A percentile compares a stretch with the other conserved stretches of the same genome.
Evolutionary conservation across 805 yeast genomes (phyloP).

Genomic region (Saccharomycopsis amapae): DNA sequence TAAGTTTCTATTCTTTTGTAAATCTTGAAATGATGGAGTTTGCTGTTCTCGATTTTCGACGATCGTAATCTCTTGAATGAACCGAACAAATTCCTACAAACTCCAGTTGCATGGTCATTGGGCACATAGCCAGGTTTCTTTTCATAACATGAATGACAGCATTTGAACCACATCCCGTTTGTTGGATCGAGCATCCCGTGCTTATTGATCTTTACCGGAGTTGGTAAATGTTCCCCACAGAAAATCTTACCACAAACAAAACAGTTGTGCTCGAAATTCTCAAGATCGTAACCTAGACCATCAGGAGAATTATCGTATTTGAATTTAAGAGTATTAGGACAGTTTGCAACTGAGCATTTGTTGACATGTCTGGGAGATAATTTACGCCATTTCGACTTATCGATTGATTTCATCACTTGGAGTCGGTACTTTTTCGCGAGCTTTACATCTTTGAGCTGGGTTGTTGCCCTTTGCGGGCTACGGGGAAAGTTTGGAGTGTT

Average conservation of each 20-base stretch:
- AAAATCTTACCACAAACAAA: constrained; percentile 56
- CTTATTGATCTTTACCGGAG: constrained; percentile 43
- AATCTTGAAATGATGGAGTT: constrained; percentile 47
- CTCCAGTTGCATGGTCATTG: constrained; percentile 30
- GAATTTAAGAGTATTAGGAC: constrained; percentile 4
- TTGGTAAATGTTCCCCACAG: constrained; percentile 59
- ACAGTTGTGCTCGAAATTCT: constrained; percentile 11
- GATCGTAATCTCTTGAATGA: constrained; percentile 38
- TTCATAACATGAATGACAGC: constrained; percentile 58
- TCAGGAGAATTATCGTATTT: not conserved
- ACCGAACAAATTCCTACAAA: constrained; percentile 37
- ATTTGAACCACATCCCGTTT: constrained; percentile 59
- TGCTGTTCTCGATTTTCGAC: constrained; percentile 38
- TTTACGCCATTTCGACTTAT: constrained; percentile 13
- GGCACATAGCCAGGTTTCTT: constrained; percentile 47
- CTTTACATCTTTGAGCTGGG: not conserved
- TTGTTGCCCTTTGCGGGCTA: not conserved
- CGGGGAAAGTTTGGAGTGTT: not conserved
- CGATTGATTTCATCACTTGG: constrained; percentile 4
- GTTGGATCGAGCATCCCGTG: constrained; percentile 39
- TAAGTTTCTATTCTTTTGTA: constrained; percentile 54
- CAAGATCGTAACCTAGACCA: not conserved
- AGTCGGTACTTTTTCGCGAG: not conserved
- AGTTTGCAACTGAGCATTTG: constrained; percentile 1
- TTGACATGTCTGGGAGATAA: constrained; percentile 1